phyloP scores from a whole-genome alignment of 352 stramenopile species.

The Aphanomyces cochlioides region DNA sequence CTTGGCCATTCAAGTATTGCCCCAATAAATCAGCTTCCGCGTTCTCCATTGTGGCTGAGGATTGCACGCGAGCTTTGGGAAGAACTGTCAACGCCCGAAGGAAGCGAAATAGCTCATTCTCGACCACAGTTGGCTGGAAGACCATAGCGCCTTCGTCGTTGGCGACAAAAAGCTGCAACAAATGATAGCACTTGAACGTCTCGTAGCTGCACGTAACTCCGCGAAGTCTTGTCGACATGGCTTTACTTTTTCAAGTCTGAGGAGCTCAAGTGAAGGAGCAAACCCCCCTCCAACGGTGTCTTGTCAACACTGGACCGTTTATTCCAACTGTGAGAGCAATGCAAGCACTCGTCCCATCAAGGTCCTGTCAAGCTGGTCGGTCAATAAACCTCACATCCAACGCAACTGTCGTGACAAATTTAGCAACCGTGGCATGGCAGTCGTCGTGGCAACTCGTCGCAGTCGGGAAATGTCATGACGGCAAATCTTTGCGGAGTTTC shows the following conservation, averaged over 20 bases:
- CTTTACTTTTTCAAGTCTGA: too few species aligned
- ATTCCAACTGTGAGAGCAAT: too few species aligned
- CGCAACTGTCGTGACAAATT: too few species aligned
- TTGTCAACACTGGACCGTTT: too few species aligned
- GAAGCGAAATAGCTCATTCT: slow-evolving; percentile 60
- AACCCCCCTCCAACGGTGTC: too few species aligned
- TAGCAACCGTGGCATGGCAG: too few species aligned
- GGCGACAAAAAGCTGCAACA: neutral
- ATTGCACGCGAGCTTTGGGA: neutral
- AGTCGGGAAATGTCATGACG: slow-evolving; percentile 7
- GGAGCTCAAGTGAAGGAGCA: too few species aligned
- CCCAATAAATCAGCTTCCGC: slow-evolving; percentile 33
- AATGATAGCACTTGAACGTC: neutral
- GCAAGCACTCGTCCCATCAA: too few species aligned
- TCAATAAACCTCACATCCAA: too few species aligned
- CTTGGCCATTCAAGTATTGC: neutral
- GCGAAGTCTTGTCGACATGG: too few species aligned
- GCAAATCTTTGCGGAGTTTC: neutral
- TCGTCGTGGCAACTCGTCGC: too few species aligned
- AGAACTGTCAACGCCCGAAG: slow-evolving; percentile 41
- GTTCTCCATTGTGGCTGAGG: neutral
- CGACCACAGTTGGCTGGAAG: slow-evolving; percentile 52
- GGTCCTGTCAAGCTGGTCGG: too few species aligned
- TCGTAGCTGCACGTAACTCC: neutral
- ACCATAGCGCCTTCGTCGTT: slow-evolving; percentile 58